Evolutionary conservation across 1,284 basidiomycete species (phyloP).

Genomic region (Tilletia setariae): DNA sequence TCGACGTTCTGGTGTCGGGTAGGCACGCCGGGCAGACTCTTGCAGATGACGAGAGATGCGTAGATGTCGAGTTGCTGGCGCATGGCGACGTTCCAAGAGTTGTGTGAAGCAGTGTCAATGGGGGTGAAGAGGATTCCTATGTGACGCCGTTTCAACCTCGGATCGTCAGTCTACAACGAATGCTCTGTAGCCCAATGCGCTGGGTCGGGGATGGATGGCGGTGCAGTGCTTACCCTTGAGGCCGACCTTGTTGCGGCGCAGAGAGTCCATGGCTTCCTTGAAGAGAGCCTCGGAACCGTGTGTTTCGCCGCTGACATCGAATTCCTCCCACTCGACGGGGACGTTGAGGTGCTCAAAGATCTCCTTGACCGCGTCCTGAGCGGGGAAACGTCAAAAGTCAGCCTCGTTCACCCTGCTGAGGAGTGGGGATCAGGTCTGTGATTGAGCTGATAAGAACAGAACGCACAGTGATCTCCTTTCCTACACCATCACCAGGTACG

Average conservation of each 20-base stretch:
- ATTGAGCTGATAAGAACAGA: not conserved
- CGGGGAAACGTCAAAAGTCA: conserved; percentile 79
- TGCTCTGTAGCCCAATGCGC: not conserved
- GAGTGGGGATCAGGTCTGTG: not conserved
- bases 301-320: conserved; percentile 94
- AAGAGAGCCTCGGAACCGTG: conserved; percentile 90
- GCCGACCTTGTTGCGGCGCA: conserved; percentile 95
- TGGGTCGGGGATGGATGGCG: not conserved
- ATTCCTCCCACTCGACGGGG: conserved; percentile 99
- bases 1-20: conserved; percentile 96
- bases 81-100: conserved; percentile 99
- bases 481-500: conserved; percentile 78
- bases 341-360: conserved; percentile 96
- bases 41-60: conserved; percentile 96
- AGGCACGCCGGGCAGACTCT: conserved; percentile 92
- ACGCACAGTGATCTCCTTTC: conserved; percentile 63
- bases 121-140: conserved; percentile 97
- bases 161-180: not conserved
- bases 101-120: conserved; percentile 91
- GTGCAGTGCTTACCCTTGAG: conserved; percentile 77
- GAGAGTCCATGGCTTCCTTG: conserved; percentile 92
- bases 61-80: conserved; percentile 99
- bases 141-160: not conserved
- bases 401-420: too few relatives aligned
- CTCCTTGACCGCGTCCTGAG: conserved; percentile 97